Evolutionary conservation across 148 eudicot genomes (phyloP).

Genomic region (Linanthus parryae): DNA sequence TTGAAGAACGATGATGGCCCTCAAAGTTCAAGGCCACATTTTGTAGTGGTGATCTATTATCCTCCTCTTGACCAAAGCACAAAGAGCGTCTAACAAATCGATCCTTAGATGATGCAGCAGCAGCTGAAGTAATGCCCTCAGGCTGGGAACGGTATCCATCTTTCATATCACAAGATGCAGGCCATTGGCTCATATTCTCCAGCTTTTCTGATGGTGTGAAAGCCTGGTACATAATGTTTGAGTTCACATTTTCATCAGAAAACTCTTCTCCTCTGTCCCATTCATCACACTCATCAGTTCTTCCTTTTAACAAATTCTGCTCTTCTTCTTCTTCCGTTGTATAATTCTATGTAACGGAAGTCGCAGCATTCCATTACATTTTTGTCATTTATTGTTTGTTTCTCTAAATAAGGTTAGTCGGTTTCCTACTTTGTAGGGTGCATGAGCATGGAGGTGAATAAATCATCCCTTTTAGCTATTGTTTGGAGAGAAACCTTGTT

Average conservation of each 20-base stretch:
- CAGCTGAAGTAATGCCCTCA: not conserved
- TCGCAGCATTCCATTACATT: too few species aligned
- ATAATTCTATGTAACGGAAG: too few species aligned
- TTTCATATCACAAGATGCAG: conserved; percentile 14
- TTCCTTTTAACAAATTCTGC: conserved; percentile 4
- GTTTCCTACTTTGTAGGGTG: conserved; percentile 45
- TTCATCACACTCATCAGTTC: not conserved
- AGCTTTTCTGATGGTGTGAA: conserved; percentile 3
- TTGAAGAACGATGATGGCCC: not conserved
- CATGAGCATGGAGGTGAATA: conserved; percentile 98
- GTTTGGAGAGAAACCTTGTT: conserved; percentile 71
- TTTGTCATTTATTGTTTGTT: too few species aligned
- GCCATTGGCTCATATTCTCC: conserved; percentile 15
- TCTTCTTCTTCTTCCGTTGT: too few species aligned
- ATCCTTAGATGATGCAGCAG: too few species aligned
- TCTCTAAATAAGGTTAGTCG: not conserved
- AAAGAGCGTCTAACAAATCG: conserved; percentile 21
- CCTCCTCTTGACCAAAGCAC: conserved; percentile 24
- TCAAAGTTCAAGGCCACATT: conserved; percentile 16
- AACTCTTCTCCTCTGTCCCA: conserved; percentile 1
- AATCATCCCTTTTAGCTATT: conserved; percentile 89
- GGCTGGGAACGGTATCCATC: conserved; percentile 20
- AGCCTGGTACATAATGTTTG: conserved; percentile 14
- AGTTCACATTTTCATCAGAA: conserved; percentile 23
- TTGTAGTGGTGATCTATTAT: conserved; percentile 3